These are phyloP conservation scores for Acanthamoeba sp. DNA, from an alignment of 208 protist genomes.

Conservation along the genomic window DNA sequence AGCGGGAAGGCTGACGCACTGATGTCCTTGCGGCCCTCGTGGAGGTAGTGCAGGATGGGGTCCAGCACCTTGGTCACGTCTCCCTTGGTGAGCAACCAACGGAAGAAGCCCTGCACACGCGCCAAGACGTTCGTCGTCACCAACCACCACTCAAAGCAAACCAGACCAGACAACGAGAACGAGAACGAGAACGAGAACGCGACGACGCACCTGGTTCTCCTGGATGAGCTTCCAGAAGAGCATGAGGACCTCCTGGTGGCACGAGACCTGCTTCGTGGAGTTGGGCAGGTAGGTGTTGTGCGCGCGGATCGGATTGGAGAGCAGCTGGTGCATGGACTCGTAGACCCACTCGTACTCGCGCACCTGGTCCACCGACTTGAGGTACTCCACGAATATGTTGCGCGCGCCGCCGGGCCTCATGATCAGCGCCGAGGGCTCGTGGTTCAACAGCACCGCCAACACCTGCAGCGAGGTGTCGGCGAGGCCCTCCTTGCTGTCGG, in stretches of 20 bases:
- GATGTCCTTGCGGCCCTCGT: slow-evolving; percentile 47
- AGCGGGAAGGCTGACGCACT: neutral
- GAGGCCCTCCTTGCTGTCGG: neutral
- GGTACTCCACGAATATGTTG: slow-evolving; percentile 33
- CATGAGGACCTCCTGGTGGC: slow-evolving; percentile 64
- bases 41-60: slow-evolving; percentile 42
- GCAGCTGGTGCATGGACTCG: neutral
- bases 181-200: too few relatives aligned
- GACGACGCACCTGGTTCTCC: too few relatives aligned
- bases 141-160: neutral
- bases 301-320: slow-evolving; percentile 34
- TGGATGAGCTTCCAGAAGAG: slow-evolving; percentile 54
- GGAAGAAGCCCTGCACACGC: neutral
- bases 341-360: slow-evolving; percentile 10
- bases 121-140: neutral
- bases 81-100: neutral
- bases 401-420: neutral
- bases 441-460: slow-evolving; percentile 6
- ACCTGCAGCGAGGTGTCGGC: slow-evolving; percentile 32
- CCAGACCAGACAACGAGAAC: neutral
- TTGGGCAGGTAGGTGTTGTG: slow-evolving; percentile 67
- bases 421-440: slow-evolving; percentile 29
- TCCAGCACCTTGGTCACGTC: slow-evolving; percentile 32
- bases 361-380: neutral
- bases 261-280: slow-evolving; percentile 32